A percentile compares a stretch with the other conserved stretches of the same genome.
phyloP scores from a whole-genome alignment of 495 filamentous ascomycete species.

The Aspergillus coremiiformis region DNA sequence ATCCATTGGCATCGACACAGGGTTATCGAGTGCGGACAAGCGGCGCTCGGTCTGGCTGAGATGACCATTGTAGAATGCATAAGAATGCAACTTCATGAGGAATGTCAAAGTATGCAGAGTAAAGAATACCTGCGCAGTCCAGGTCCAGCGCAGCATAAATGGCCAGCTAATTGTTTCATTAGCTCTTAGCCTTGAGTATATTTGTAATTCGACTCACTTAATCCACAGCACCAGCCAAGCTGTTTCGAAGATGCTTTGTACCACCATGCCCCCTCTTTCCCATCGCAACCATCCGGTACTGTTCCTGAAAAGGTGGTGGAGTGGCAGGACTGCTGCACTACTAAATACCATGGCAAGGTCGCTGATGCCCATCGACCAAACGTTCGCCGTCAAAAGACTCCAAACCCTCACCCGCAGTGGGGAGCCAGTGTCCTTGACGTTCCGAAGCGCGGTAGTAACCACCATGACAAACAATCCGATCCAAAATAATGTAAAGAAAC shows the following conservation, averaged over 20 bases:
- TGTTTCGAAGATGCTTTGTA: constrained; percentile 77
- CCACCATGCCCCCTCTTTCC: constrained; percentile 62
- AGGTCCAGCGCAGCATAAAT: constrained; percentile 83
- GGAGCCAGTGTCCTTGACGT: constrained; percentile 88
- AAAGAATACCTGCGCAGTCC: constrained; percentile 93
- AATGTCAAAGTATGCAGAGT: constrained; percentile 83
- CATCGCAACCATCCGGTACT: constrained; percentile 57
- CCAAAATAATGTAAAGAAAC: constrained; percentile 98
- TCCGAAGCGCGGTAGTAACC: constrained; percentile 81
- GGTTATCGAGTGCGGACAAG: constrained; percentile 70
- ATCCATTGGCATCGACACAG: constrained; percentile 57
- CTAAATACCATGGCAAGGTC: constrained; percentile 77
- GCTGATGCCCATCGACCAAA: constrained; percentile 77
- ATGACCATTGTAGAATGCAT: constrained; percentile 96
- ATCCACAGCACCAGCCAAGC: constrained; percentile 81
- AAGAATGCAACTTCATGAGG: constrained; percentile 98
- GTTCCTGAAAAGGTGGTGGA: constrained; percentile 60
- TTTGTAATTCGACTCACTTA: constrained; percentile 39
- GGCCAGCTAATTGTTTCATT: constrained; percentile 51
- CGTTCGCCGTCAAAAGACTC: constrained; percentile 74
- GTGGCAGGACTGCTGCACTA: constrained; percentile 61
- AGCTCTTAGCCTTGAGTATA: constrained; percentile 8
- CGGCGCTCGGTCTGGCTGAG: constrained; percentile 78
- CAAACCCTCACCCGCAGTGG: constrained; percentile 79
- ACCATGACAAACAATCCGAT: constrained; percentile 95